Percentiles rank a stretch among this genome's conserved stretches.
Conservation (phyloP, 345 rosid species). For the Citrus cavaleriei region DNA sequence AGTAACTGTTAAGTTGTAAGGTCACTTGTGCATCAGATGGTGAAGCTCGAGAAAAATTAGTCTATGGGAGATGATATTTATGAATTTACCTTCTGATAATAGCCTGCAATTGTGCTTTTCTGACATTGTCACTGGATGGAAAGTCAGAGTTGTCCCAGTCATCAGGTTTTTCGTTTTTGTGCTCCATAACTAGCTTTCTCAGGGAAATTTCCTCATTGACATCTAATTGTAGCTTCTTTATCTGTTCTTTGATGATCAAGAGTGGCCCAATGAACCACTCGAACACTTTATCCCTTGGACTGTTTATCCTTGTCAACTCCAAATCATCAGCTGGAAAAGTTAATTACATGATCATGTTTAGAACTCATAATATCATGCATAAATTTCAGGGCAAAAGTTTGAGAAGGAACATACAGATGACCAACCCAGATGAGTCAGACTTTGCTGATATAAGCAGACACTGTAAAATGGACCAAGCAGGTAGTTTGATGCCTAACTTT, state of each 20-base stretch:
- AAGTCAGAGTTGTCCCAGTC: constrained; percentile 61
- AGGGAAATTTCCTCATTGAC: constrained; percentile 58
- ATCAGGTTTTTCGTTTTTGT: constrained; percentile 53
- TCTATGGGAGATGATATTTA: neutral
- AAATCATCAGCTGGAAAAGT: constrained; percentile 46
- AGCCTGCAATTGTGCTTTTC: constrained; percentile 85
- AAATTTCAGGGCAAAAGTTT: neutral
- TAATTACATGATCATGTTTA: neutral
- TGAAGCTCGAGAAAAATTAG: neutral
- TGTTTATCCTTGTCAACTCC: constrained; percentile 55
- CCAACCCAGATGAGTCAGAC: constrained; percentile 56
- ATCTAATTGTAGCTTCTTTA: constrained; percentile 51
- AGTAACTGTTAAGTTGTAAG: neutral
- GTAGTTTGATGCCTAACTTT: constrained; percentile 54
- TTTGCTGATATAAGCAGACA: constrained; percentile 71
- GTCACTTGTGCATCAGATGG: neutral
- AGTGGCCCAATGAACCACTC: constrained; percentile 74
- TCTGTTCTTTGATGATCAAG: constrained; percentile 72
- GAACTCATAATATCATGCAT: neutral
- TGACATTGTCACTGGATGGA: constrained; percentile 51
- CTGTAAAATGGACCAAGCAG: constrained; percentile 70
- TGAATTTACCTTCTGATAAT: constrained; percentile 59
- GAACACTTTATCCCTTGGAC: constrained; percentile 64
- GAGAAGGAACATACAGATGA: constrained; percentile 49
- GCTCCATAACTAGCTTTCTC: constrained; percentile 41